Evolutionary conservation across 768 basidiomycete genomes (phyloP).

Genomic region (Podaxis mareebaensis): DNA sequence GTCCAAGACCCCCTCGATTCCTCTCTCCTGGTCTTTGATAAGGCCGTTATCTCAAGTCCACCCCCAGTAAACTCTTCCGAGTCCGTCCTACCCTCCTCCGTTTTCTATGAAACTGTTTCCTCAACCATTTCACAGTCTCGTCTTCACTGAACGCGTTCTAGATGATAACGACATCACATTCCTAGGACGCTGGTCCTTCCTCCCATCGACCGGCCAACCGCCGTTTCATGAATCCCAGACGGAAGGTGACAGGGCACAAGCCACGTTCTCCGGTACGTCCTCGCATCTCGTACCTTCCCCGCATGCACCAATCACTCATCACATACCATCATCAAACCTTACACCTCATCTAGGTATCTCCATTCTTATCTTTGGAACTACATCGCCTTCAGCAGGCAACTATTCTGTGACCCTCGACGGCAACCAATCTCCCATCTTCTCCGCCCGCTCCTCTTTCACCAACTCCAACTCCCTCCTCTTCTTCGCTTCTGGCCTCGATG

Average conservation of each 20-base stretch:
- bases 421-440: slow-evolving; percentile 44
- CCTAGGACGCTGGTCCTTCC: slow-evolving; percentile 55
- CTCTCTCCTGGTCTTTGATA: slow-evolving; percentile 56
- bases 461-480: slow-evolving; percentile 58
- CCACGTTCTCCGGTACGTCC: slow-evolving; percentile 50
- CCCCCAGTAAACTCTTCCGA: slow-evolving; percentile 35
- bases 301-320: slow-evolving; percentile 6
- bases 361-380: slow-evolving; percentile 59
- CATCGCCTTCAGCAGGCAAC: slow-evolving; percentile 55
- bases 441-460: slow-evolving; percentile 54
- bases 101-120: not conserved
- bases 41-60: slow-evolving; percentile 48
- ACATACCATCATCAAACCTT: not conserved
- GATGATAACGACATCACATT: slow-evolving; percentile 51
- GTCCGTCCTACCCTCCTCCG: slow-evolving; percentile 10
- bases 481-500: slow-evolving; percentile 61
- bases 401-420: slow-evolving; percentile 51
- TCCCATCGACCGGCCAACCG: slow-evolving; percentile 19
- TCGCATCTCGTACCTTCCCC: not conserved
- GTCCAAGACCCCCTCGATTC: slow-evolving; percentile 24
- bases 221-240: slow-evolving; percentile 31
- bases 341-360: slow-evolving; percentile 51
- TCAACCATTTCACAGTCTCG: slow-evolving; percentile 28
- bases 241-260: slow-evolving; percentile 44
- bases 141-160: slow-evolving; percentile 35